Base-by-base conservation (phyloP, 768 basidiomycete species). In the Crucibulum laeve region DNA sequence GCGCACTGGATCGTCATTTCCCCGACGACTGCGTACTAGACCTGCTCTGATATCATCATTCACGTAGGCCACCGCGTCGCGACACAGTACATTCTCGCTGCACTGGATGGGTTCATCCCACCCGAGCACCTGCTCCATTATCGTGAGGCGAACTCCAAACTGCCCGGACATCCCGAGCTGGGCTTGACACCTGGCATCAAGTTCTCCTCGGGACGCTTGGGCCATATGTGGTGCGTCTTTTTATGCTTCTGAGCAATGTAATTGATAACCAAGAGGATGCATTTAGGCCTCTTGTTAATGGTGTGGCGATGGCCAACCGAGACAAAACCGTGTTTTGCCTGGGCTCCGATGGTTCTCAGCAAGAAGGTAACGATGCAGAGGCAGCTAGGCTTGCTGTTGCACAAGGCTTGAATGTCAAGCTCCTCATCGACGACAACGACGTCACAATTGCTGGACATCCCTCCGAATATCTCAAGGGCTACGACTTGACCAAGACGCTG, bases 391-490 rank as follows among this genome's bases (percentile, higher is more conserved):
- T 93, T 24, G 90, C 91, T 14, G 91, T 91, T 32, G 90, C 91
- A 2, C 82, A 91, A 58, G 63, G 70, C 33, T 70, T 93, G 53
- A 90, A 91, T 59, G 77, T 93, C 62, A 93, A 93, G 64, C 69
- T 92, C 44, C 63, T 92, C 60, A 83, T 93, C 50, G 91, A 93
- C 53, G 88, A 91, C 64, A 92, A 93, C 64, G 84, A 93, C 58
- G 90, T 92, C 51, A 92, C 90, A 5, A 93, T 92, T 47, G 82
- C 90, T n/a, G 91, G 91, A 0, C 89, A 92, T 55, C 91, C 91
- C 3, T 91, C 88, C 11, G 63, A 91, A 38, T 92, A 92, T 58
- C 77, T 91, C 53, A 82, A 82, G 57, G 90, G 90, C 18, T 93
- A 80, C 64, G 73, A 81, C 40, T 56, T 91, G 25, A 56, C 63